phyloP scores from a whole-genome alignment of 2,329 filamentous ascomycete genomes.

The Ophiobolus disseminans region DNA sequence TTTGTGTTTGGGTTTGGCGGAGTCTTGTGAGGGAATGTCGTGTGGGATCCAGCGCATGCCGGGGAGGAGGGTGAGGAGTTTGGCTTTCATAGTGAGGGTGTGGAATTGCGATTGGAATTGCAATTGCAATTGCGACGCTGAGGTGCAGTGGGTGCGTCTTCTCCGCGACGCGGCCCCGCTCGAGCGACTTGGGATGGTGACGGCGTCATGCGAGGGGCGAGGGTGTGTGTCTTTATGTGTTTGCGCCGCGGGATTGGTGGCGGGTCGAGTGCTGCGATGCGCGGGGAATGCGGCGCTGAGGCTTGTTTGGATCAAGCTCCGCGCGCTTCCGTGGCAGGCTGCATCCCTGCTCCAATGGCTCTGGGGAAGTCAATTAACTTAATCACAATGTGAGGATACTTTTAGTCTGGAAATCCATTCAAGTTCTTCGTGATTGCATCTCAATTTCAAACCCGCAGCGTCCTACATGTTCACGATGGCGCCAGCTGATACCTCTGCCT shows the following conservation, averaged over 20 bases:
- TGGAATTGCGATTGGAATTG: constrained; percentile 1
- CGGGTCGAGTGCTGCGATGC: constrained; percentile 9
- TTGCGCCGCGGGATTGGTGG: constrained; percentile 1
- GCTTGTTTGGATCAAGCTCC: constrained; percentile 28
- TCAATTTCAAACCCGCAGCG: too few relatives aligned
- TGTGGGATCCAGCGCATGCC: constrained; percentile 35
- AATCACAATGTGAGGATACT: too few relatives aligned
- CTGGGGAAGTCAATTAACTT: too few relatives aligned
- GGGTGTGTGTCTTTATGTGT: constrained; percentile 1
- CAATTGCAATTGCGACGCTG: neutral
- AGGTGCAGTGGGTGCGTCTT: neutral
- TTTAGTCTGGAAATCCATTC: too few relatives aligned
- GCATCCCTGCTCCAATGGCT: too few relatives aligned
- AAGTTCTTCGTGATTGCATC: too few relatives aligned
- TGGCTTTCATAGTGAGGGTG: constrained; percentile 13
- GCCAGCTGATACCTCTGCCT: too few relatives aligned
- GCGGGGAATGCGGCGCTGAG: neutral
- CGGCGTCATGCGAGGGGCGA: constrained; percentile 6
- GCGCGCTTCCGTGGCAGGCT: too few relatives aligned
- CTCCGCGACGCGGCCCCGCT: neutral
- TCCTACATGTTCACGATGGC: too few relatives aligned
- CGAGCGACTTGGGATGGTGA: neutral
- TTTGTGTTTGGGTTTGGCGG: constrained; percentile 8
- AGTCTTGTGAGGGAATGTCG: constrained; percentile 27
- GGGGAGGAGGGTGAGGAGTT: constrained; percentile 21